Evolutionary conservation across 2,329 filamentous ascomycete genomes (phyloP), one percentile per base, ranked within the genome.

Genomic region (Harringtonia lauricola): DNA sequence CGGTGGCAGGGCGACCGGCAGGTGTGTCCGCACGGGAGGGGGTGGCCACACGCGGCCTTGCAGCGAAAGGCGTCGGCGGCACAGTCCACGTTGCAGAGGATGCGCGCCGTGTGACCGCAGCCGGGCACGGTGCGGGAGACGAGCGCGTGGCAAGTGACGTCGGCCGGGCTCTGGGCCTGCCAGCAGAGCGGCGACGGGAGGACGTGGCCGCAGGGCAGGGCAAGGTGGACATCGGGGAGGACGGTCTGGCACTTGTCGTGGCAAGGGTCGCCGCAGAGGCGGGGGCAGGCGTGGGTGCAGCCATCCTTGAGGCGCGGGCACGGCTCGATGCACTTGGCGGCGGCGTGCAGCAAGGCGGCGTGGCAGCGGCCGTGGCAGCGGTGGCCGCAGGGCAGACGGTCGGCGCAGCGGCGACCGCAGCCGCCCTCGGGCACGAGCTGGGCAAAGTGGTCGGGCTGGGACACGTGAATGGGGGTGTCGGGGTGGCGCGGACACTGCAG

Each of bases 401-500:
- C 47, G 54, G 66, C 63, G 47, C 80, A 84, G 1, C 57, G 57
- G 14, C 67, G 54, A 34, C 55, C 54, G 50, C 79, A 84, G 1
- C 81, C 81, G 34, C 78, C 78, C 54, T 85, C 80, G 0, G 80
- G 81, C 0, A 71, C 65, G 8, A 72, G 57, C 8, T 59, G 57
- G 0, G 62, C 47, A 50, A 85, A 84, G 47, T 84, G 67, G 2
- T 79, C 72, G 0, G 79, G 71, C 2, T 60, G 49, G 0, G 66
- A 67, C 2, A 77, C 73, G 1, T 53, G 17, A 13, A 83, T 72
- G 0, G 58, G 51, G 0, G 60, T 70, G 0, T 75, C 62, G 1
- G 64, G 65, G 52, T 86, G 82, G 0, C 80, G 71, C 4, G 75
- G 69, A 45, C 81, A 86, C 41, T 66, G 64, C 0, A 85, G 63